Evolutionary conservation across 106 monocot genomes (phyloP), one percentile per base, ranked within the genome.

Genomic region (Chionographis japonica): DNA sequence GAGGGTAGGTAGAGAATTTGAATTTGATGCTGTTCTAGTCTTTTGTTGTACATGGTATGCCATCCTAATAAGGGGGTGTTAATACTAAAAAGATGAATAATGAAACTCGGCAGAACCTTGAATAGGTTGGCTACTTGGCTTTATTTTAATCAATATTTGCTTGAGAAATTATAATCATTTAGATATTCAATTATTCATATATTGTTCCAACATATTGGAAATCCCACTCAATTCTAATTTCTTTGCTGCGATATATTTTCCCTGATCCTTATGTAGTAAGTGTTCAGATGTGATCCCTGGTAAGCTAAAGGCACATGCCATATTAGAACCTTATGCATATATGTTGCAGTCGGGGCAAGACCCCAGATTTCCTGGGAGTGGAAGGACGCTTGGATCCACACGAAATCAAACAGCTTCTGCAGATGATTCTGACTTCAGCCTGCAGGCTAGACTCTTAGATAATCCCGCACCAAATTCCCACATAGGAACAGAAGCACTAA

Each of bases 311-410:
- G 5, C 46, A 46, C 46, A 8, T 40, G 62, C 39, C 37, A 43
- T 39, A 20, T 35, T 18, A 11, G 11, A 10, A 54, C 15, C 12
- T 54, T 38, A 38, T 71, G 39, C 17, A 40, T n/a, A 8, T 68
- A 57, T 49, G 12, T 68, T 78, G 13, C 74, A 89, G 92, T 49
- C 77, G 67, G 76, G 72, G 67, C 86, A 86, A 74, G 92, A 97
- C 54, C 37, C 78, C 17, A 89, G 95, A 71, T 97, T 97, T 72
- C 95, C 92, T 70, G 95, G 95, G 54, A 92, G 84, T 46, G 89
- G 80, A 63, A 86, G 95, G 76, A 79, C 92, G 36, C 82, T 92
- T 74, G 77, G 74, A 59, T 65, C 92, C 62, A 42, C 72, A 52
- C 72, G 78, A 78, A 81, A 69, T 65, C 78, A 78, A 40, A 46